Base-by-base conservation (phyloP, 2,329 filamentous ascomycete species). In the Sclerotinia glacialis region DNA sequence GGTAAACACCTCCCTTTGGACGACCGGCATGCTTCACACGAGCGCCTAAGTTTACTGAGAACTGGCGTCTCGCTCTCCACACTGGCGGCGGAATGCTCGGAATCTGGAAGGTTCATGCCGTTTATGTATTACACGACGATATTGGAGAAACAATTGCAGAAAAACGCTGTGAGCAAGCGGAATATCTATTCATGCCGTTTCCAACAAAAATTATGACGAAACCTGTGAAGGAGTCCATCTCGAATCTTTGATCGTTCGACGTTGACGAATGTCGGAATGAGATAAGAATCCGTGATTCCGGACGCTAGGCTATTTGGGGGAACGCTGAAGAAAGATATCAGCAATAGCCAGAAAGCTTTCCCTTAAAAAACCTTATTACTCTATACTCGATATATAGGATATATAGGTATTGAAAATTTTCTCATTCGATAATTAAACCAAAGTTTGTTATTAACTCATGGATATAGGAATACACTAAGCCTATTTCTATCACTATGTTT, bases 1-100 rank as follows among this genome's bases (percentile, higher is more conserved):
- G 80, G 76, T 68, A 80, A 80, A 69, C 84, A 86, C 66, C 81
- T 83, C 28, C 84, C 78, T 76, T 85, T 86, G 66, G 83, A 81
- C 14, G 76, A 78, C 64, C 84, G 78, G 69, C 84, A 86, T 2
- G 82, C 81, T 74, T 86, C 83, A 66, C 83, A 86, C 26, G 83
- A 71, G 6, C 66, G 68, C 21, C 70, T 68, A 6, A 71, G 46
- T 44, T 68, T 69, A 58, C 37, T 44, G 18, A 34, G n/a, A 21
- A 26, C 28, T 8, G 23, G 52, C 23, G 8, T 58, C 21, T 58
- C 18, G 7, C 21, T 37, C 28, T 64, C 61, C 26, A 31, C 42
- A 31, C 40, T 23, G 7, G 23, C 40, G 26, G 52, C 40, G 26
- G 52, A 40, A 21, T 18, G 26, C 28, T 40, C 42, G 31, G 46